Percentiles rank a stretch among this genome's conserved stretches.
Evolutionary conservation across 768 basidiomycete species (phyloP).

Genomic region (Paxillus ammoniavirescens): DNA sequence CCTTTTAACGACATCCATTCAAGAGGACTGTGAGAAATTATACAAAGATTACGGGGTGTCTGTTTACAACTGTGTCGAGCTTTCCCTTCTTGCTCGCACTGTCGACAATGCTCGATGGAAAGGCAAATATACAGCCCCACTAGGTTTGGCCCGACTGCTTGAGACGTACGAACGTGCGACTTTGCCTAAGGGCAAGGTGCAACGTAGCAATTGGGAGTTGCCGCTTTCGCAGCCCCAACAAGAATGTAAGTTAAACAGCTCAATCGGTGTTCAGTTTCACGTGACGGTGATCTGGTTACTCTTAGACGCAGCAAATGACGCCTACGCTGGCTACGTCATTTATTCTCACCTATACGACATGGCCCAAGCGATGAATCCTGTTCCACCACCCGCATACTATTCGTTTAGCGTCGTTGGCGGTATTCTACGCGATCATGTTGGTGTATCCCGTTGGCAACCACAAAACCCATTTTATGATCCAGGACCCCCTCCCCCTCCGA

Average conservation of each 20-base stretch:
- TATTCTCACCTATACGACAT: conserved; percentile 48
- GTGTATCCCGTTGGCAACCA: conserved; percentile 45
- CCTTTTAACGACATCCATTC: conserved; percentile 2
- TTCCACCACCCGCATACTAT: conserved; percentile 44
- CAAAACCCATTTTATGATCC: conserved; percentile 71
- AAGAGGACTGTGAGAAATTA: conserved; percentile 71
- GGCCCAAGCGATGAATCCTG: conserved; percentile 33
- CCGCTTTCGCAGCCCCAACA: conserved; percentile 44
- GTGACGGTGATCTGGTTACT: conserved; percentile 5
- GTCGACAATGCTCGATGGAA: conserved; percentile 74
- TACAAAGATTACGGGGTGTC: conserved; percentile 43
- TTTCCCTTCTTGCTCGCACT: conserved; percentile 65
- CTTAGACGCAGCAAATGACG: conserved; percentile 72
- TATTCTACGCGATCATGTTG: conserved; percentile 38
- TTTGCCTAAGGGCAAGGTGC: conserved; percentile 58
- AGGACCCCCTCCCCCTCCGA: conserved; percentile 60
- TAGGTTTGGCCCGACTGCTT: conserved; percentile 67
- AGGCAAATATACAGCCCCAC: conserved; percentile 56
- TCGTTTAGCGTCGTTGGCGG: conserved; percentile 56
- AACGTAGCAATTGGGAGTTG: conserved; percentile 70
- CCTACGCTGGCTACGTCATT: conserved; percentile 58
- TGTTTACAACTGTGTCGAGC: conserved; percentile 59
- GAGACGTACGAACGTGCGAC: conserved; percentile 54
- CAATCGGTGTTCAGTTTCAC: neutral
- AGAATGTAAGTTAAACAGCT: conserved; percentile 49